Base-by-base conservation (phyloP, 352 stramenopile genomes). In the Phytophthora sojae region DNA sequence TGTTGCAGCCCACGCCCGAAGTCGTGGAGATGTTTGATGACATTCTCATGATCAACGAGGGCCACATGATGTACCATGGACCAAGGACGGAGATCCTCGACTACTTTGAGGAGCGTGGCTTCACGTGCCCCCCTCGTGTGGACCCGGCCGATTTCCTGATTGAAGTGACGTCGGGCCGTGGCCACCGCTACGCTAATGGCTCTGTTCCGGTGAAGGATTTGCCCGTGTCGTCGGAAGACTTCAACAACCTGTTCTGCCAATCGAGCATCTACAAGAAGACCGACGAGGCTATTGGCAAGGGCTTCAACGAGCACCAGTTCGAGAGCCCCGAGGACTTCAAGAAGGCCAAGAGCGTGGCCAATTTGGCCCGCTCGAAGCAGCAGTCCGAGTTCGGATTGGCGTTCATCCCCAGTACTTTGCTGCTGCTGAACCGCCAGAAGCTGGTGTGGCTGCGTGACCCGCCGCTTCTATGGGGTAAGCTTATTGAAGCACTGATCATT, bases 11-110 rank as follows among this genome's bases (percentile, higher is more conserved):
- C 1, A 84, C 84, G 14, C 96, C 97, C 0, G 97, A 99, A 75
- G 95, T 97, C 4, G 94, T 98, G n/a, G 90, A 94, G 57, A 76
- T 97, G 30, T 99, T 99, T 69, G 97, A 99, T 73, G 91, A 99
- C 57, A 86, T 99, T 29, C 84, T 99, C 39, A 83, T 99, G 69
- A 67, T 99, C 35, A 95, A 95, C 72, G 87, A 98, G 62, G 97
- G 97, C 2, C 80, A 92, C 54, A 71, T 99, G 60, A 88, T 99
- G 14, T 99, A 98, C 78, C 93, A 97, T 57, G 97, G 96, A 15
- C 91, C 88, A 11, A 69, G 85, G 1, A 84, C 71, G 12, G 83
- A 91, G 55, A 91, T 91, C 39, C 42, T 91, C 50, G 71, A 71
- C 30, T 98, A 98, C 71, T 98, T 99, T 68, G 65, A 90, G 25